These are phyloP conservation scores for Prunus fruticosa DNA, from an alignment of 306 rosid species.

Conservation along the genomic window DNA sequence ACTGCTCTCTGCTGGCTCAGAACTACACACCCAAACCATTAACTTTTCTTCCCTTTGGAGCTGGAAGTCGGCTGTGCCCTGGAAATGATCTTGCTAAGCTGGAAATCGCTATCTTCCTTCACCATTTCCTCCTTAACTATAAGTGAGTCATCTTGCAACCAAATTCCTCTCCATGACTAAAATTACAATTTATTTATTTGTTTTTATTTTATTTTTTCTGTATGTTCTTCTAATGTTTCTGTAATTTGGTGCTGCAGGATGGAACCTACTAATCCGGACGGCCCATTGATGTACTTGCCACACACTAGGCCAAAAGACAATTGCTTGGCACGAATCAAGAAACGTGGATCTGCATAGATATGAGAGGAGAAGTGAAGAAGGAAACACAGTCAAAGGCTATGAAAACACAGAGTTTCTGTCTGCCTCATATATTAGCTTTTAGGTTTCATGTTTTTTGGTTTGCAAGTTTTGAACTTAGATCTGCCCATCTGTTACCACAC, in stretches of 20 bases:
- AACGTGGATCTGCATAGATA: not conserved
- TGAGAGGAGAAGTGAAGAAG: not conserved
- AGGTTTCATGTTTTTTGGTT: not conserved
- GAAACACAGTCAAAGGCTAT: not conserved
- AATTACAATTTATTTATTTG: too few relatives aligned
- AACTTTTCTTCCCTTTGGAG: too few relatives aligned
- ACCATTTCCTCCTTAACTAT: slow-evolving; percentile 58
- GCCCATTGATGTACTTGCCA: too few relatives aligned
- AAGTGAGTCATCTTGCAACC: slow-evolving; percentile 33
- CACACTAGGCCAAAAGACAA: slow-evolving; percentile 32
- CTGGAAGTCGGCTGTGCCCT: too few relatives aligned
- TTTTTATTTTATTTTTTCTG: not conserved
- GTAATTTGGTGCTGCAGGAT: too few relatives aligned
- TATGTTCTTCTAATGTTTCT: too few relatives aligned
- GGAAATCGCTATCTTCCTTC: too few relatives aligned
- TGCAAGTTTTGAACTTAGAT: not conserved
- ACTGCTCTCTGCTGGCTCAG: too few relatives aligned
- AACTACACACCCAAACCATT: too few relatives aligned
- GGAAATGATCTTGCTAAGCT: too few relatives aligned
- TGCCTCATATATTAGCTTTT: not conserved
- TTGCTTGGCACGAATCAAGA: slow-evolving; percentile 62
- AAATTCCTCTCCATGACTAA: not conserved
- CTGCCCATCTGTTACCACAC: not conserved
- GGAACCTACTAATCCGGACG: too few relatives aligned
- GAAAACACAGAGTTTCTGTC: not conserved